These are phyloP conservation scores for Zopfochytrium polystomum DNA, from an alignment of 371 early-diverging fungal species.

Conservation along the genomic window DNA sequence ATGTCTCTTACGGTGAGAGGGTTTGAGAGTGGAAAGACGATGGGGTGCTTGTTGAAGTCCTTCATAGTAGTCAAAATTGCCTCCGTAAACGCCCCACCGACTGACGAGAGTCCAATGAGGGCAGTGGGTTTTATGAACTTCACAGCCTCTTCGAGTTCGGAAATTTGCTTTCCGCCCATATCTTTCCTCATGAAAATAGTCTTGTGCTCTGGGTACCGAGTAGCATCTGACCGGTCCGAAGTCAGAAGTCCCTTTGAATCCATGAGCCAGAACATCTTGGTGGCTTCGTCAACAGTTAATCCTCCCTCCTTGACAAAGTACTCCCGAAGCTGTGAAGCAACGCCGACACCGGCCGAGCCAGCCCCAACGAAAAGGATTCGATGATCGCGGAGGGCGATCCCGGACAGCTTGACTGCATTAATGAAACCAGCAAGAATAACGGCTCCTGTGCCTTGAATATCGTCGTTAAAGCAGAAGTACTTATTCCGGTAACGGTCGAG, in stretches of 20 bases:
- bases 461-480: conserved; percentile 72
- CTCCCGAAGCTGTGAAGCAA: conserved; percentile 76
- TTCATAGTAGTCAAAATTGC: conserved; percentile 64
- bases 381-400: conserved; percentile 64
- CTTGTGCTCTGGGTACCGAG: conserved; percentile 53
- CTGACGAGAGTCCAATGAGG: conserved; percentile 79
- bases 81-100: conserved; percentile 67
- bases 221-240: conserved; percentile 18
- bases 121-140: conserved; percentile 37
- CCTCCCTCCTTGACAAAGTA: conserved; percentile 59
- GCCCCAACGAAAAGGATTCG: conserved; percentile 87
- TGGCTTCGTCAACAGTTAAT: conserved; percentile 67
- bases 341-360: conserved; percentile 86
- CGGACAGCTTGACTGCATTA: conserved; percentile 71
- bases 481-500: conserved; percentile 49
- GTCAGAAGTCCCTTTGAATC: conserved; percentile 66
- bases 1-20: no score
- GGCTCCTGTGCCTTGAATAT: conserved; percentile 86
- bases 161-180: conserved; percentile 63
- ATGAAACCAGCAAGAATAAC: conserved; percentile 89
- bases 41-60: conserved; percentile 72
- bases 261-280: conserved; percentile 74
- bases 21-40: conserved; percentile 91
- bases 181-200: conserved; percentile 81
- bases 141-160: conserved; percentile 64